phyloP scores from a whole-genome alignment of 106 monocot species.

The Gastrodia elata region DNA sequence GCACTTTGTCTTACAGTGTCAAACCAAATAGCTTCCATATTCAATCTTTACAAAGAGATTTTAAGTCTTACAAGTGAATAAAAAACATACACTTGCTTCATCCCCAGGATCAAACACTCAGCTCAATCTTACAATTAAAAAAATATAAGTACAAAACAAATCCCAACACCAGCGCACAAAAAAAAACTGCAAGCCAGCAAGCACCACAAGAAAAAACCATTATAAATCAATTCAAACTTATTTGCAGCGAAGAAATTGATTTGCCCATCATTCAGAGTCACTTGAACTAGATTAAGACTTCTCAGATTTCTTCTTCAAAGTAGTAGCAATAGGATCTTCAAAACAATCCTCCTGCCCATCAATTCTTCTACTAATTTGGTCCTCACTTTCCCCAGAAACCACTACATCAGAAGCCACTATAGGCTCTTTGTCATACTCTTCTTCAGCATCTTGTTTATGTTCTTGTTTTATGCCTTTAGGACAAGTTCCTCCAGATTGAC shows the following conservation, averaged over 20 bases:
- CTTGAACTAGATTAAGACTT: constrained; percentile 12
- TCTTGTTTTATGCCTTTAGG: neutral
- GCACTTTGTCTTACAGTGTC: neutral
- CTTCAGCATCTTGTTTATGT: constrained; percentile 5
- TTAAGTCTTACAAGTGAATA: neutral
- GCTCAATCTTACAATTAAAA: neutral
- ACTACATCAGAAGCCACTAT: constrained; percentile 4
- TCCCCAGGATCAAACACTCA: neutral
- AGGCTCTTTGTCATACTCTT: constrained; percentile 8
- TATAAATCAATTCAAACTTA: neutral
- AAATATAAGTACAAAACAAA: neutral
- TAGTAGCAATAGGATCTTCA: neutral
- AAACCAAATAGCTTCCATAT: neutral
- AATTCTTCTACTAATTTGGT: neutral
- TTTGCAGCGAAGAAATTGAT: neutral
- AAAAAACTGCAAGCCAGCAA: constrained; percentile 7
- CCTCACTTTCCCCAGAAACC: neutral
- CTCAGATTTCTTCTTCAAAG: constrained; percentile 9
- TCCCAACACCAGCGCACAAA: constrained; percentile 2
- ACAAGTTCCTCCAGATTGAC: neutral
- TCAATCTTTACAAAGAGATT: neutral
- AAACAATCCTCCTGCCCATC: neutral
- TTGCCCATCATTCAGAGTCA: constrained; percentile 11
- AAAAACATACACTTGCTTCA: constrained; percentile 2
- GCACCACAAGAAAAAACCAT: neutral